Percentiles rank a stretch among this genome's conserved stretches.
Evolutionary conservation across 75 land plant species (phyloP).

Genomic region (Sequoiadendron giganteum): DNA sequence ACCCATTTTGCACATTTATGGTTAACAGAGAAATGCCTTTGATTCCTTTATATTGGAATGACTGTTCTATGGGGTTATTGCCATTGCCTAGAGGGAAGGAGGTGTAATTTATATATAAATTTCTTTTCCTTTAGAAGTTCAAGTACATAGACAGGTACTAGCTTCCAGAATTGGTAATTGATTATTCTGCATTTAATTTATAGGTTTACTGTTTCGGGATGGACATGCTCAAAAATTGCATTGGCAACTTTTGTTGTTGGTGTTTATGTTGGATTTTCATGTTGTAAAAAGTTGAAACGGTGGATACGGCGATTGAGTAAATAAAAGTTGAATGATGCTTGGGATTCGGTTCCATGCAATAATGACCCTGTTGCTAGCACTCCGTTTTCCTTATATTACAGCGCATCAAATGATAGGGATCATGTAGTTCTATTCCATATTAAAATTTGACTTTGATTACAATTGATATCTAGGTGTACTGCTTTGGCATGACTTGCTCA

Average conservation of each 20-base stretch:
- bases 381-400: not conserved
- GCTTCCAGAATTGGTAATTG: not conserved
- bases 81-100: not conserved
- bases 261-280: constrained; percentile 51
- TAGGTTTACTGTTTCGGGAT: constrained; percentile 48
- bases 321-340: not conserved
- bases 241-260: constrained; percentile 45
- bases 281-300: constrained; percentile 37
- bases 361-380: not conserved
- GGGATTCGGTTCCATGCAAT: not conserved
- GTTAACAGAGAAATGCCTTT: constrained; percentile 1
- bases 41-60: not conserved
- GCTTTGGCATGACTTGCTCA: constrained; percentile 54
- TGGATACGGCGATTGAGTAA: constrained; percentile 35
- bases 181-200: not conserved
- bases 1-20: not conserved
- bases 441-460: not conserved
- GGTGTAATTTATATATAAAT: not conserved
- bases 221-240: constrained; percentile 58
- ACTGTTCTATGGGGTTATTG: not conserved
- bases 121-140: not conserved
- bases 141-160: not conserved
- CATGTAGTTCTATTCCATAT: not conserved
- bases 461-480: constrained; percentile 18
- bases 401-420: not conserved